phyloP scores from a whole-genome alignment of 164 flowering plant genomes.

The Chimonanthus salicifolius region DNA sequence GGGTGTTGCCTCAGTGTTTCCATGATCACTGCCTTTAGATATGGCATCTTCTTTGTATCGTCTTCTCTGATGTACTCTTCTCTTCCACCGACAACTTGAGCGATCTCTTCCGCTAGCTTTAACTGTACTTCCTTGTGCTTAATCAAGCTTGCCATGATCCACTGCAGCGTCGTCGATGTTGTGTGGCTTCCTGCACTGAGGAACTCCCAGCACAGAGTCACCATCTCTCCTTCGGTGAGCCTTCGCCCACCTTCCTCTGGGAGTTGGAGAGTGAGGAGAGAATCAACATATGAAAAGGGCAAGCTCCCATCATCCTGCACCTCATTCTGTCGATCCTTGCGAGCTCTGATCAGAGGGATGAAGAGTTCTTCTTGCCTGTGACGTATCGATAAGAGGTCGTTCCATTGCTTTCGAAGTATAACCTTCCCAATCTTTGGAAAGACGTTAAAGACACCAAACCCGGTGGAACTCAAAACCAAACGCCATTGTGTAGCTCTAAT shows the following conservation, averaged over 20 bases:
- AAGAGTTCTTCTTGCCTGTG: conserved; percentile 17
- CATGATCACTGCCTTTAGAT: conserved; percentile 13
- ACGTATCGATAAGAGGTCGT: background rate
- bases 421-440: conserved; percentile 28
- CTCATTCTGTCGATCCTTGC: background rate
- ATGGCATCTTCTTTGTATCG: conserved; percentile 10
- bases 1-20: conserved; percentile 16
- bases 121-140: conserved; percentile 9
- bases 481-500: conserved; percentile 13
- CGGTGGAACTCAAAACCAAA: conserved; percentile 1
- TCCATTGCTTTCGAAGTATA: conserved; percentile 22
- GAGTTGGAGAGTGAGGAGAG: conserved; percentile 14
- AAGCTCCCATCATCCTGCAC: background rate
- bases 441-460: conserved; percentile 15
- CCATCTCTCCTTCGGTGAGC: conserved; percentile 29
- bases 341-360: conserved; percentile 24
- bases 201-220: conserved; percentile 31
- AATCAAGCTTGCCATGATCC: conserved; percentile 34
- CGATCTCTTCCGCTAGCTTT: conserved; percentile 4
- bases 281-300: conserved; percentile 13
- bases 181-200: conserved; percentile 31
- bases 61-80: background rate
- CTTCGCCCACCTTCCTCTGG: conserved; percentile 23
- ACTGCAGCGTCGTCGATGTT: conserved; percentile 26
- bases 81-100: background rate